Evolutionary conservation across 176 grass and related monocot genomes (phyloP).

Genomic region (Juncus effusus): DNA sequence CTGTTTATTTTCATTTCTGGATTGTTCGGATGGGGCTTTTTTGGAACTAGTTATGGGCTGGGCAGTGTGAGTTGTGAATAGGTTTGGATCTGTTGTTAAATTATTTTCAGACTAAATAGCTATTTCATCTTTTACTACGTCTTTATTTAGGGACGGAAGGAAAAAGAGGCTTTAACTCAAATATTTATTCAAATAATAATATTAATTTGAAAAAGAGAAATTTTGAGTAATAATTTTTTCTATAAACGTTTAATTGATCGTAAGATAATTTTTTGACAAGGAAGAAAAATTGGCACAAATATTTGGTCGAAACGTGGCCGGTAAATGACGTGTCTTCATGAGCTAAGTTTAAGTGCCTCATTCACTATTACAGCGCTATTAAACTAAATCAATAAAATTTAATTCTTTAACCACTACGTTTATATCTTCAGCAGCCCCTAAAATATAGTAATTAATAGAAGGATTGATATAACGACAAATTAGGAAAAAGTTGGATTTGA

Average conservation of each 20-base stretch:
- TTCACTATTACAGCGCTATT: not conserved
- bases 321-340: constrained; percentile 7
- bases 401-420: not conserved
- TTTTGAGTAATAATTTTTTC: constrained; percentile 1
- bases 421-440: constrained; percentile 4
- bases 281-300: not conserved
- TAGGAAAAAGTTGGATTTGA: not conserved
- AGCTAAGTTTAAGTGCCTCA: not conserved
- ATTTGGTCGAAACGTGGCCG: constrained; percentile 18
- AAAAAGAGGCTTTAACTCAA: too few relatives aligned
- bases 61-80: too few relatives aligned
- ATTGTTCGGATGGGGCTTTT: not conserved
- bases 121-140: too few relatives aligned
- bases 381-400: not conserved
- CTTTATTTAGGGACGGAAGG: too few relatives aligned
- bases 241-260: too few relatives aligned
- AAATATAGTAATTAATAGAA: constrained; percentile 18
- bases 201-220: not conserved
- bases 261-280: too few relatives aligned
- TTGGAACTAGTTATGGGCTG: not conserved
- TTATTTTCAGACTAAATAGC: too few relatives aligned
- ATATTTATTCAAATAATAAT: too few relatives aligned
- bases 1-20: not conserved
- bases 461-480: constrained; percentile 20
- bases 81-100: too few relatives aligned